Conservation (phyloP, 2,329 filamentous ascomycete genomes). For the Colletotrichum spaethianum region DNA sequence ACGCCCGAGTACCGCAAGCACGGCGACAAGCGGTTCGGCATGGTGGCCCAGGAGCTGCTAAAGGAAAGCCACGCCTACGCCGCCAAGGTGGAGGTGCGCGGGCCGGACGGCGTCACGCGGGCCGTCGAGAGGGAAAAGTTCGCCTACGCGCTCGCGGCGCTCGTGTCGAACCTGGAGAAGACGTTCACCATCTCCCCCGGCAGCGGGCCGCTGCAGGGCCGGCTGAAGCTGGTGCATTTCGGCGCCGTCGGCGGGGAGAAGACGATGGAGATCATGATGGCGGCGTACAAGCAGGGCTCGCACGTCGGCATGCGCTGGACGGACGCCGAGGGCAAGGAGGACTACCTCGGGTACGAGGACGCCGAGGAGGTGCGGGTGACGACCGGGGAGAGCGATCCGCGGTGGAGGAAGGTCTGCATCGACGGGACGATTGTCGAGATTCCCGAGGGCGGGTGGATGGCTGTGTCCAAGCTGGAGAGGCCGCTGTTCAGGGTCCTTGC, state of each 20-base stretch:
- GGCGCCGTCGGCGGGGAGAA: slow-evolving; percentile 74
- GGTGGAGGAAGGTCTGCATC: slow-evolving; percentile 91
- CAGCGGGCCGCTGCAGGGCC: slow-evolving; percentile 78
- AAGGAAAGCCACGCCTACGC: slow-evolving; percentile 65
- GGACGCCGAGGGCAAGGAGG: slow-evolving; percentile 62
- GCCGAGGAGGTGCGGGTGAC: slow-evolving; percentile 78
- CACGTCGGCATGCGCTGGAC: slow-evolving; percentile 68
- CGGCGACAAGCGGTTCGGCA: slow-evolving; percentile 84
- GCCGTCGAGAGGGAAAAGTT: slow-evolving; percentile 63
- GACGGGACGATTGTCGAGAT: slow-evolving; percentile 90
- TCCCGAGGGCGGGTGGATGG: slow-evolving; percentile 79
- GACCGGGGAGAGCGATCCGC: slow-evolving; percentile 75
- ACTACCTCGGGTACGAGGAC: slow-evolving; percentile 79
- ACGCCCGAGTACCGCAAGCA: slow-evolving; percentile 84
- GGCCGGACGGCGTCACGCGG: slow-evolving; percentile 37
- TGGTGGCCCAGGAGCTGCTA: slow-evolving; percentile 86
- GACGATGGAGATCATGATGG: slow-evolving; percentile 83
- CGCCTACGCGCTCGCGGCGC: slow-evolving; percentile 81
- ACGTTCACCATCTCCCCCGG: slow-evolving; percentile 86
- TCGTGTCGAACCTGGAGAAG: slow-evolving; percentile 86
- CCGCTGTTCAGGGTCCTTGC: slow-evolving; percentile 63
- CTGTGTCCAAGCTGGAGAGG: slow-evolving; percentile 66
- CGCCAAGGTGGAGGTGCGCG: slow-evolving; percentile 53
- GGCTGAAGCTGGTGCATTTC: slow-evolving; percentile 82
- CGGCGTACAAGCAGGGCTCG: slow-evolving; percentile 70